Conservation (phyloP, 495 filamentous ascomycete species). For the Amniculicola lignicola region DNA sequence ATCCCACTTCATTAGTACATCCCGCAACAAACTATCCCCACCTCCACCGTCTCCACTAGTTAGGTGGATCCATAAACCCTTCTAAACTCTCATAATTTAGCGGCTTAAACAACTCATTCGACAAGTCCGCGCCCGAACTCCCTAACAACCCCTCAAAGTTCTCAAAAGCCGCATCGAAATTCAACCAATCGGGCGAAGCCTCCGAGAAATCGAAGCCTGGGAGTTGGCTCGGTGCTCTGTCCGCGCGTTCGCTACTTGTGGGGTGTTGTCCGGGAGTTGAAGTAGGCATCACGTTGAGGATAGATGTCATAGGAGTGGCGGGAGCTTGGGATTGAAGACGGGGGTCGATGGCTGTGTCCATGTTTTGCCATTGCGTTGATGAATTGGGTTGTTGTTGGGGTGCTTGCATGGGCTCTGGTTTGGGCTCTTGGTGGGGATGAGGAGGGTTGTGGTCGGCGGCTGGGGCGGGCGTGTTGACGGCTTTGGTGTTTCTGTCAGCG, state of each 20-base stretch:
- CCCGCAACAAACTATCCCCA: background rate
- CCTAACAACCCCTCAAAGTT: constrained; percentile 36
- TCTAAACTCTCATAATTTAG: constrained; percentile 32
- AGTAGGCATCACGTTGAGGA: constrained; percentile 17
- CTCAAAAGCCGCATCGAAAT: constrained; percentile 35
- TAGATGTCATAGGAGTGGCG: constrained; percentile 6
- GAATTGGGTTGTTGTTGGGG: background rate
- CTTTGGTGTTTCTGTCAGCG: constrained; percentile 26
- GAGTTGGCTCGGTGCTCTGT: constrained; percentile 4
- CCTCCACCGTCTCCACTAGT: background rate
- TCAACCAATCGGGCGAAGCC: constrained; percentile 30
- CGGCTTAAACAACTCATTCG: constrained; percentile 33
- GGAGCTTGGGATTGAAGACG: constrained; percentile 20
- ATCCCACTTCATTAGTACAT: too few relatives aligned
- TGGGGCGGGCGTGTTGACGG: constrained; percentile 24
- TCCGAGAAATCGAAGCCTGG: constrained; percentile 27
- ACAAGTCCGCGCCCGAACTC: constrained; percentile 32
- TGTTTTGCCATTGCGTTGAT: constrained; percentile 5
- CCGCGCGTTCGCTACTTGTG: constrained; percentile 30
- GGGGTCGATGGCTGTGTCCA: constrained; percentile 21
- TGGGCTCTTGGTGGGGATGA: constrained; percentile 3
- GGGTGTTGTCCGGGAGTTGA: constrained; percentile 33
- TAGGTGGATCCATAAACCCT: constrained; percentile 27
- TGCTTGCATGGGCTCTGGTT: background rate
- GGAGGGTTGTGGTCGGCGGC: background rate